These are phyloP conservation scores for Salix purpurea DNA, from an alignment of 345 rosid species.

Conservation along the genomic window DNA sequence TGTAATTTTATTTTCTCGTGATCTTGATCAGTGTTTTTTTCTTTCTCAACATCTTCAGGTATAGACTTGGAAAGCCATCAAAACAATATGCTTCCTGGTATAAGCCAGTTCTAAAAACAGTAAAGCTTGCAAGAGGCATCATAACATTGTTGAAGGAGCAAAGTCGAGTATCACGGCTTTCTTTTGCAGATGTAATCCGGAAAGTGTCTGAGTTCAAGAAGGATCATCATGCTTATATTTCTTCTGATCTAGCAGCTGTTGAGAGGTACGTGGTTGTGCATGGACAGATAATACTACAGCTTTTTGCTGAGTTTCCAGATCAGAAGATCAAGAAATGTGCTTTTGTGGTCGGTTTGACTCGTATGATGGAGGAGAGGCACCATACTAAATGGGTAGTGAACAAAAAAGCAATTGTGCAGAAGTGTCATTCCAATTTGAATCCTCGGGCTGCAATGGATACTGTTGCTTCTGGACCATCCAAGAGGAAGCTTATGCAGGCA, in stretches of 20 bases:
- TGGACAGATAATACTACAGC: constrained; percentile 70
- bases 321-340: constrained; percentile 46
- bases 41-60: constrained; percentile 41
- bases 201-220: constrained; percentile 45
- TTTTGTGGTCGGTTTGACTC: constrained; percentile 48
- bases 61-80: constrained; percentile 82
- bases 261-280: constrained; percentile 78
- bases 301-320: constrained; percentile 60
- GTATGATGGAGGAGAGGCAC: constrained; percentile 68
- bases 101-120: constrained; percentile 63
- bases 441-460: constrained; percentile 50
- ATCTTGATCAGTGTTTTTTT: constrained; percentile 1
- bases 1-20: neutral
- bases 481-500: constrained; percentile 72
- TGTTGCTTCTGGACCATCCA: constrained; percentile 40
- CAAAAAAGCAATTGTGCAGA: constrained; percentile 48
- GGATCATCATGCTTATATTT: constrained; percentile 52
- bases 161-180: constrained; percentile 51
- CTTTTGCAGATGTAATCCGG: constrained; percentile 51
- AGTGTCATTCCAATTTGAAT: constrained; percentile 46
- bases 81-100: constrained; percentile 78
- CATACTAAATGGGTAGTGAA: constrained; percentile 78
- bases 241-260: constrained; percentile 50
- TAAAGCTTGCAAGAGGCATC: constrained; percentile 59
- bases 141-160: constrained; percentile 57